Evolutionary conservation across 306 rosid species (phyloP).

Genomic region (Astragalus membranaceus): DNA sequence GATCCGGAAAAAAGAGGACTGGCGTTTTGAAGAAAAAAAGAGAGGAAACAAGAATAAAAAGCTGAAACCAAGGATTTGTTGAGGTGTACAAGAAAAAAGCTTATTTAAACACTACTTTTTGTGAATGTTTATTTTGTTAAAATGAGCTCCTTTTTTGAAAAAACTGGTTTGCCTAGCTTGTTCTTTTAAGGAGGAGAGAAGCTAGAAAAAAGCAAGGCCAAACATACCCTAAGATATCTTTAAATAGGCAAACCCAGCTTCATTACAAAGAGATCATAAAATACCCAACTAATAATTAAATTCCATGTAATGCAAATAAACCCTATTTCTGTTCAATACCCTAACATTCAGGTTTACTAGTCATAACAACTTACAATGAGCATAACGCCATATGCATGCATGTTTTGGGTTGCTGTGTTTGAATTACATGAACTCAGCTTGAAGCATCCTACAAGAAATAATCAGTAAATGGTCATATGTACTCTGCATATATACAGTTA

Average conservation of each 20-base stretch:
- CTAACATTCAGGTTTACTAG: slow-evolving; percentile 20
- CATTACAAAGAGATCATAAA: not conserved
- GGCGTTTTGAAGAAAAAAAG: no score
- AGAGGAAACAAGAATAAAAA: no score
- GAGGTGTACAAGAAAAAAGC: no score
- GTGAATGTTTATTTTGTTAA: no score
- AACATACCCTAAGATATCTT: not conserved
- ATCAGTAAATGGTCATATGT: slow-evolving; percentile 32
- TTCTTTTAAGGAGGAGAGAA: no score
- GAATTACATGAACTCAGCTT: slow-evolving; percentile 77
- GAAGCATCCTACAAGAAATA: slow-evolving; percentile 70
- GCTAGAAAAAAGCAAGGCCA: no score
- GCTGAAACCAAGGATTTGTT: no score
- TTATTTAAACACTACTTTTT: no score
- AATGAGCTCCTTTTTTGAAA: no score
- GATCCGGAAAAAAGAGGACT: no score
- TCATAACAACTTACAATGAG: slow-evolving; percentile 65
- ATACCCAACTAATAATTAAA: not conserved
- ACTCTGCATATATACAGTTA: not conserved
- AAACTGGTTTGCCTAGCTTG: no score
- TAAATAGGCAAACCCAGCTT: not conserved
- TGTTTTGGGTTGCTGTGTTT: slow-evolving; percentile 66
- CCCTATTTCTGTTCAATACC: not conserved
- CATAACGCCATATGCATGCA: slow-evolving; percentile 81
- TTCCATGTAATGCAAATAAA: not conserved